Evolutionary conservation across 108 stramenopile genomes (phyloP).

Genomic region (Fragilaria radians): DNA sequence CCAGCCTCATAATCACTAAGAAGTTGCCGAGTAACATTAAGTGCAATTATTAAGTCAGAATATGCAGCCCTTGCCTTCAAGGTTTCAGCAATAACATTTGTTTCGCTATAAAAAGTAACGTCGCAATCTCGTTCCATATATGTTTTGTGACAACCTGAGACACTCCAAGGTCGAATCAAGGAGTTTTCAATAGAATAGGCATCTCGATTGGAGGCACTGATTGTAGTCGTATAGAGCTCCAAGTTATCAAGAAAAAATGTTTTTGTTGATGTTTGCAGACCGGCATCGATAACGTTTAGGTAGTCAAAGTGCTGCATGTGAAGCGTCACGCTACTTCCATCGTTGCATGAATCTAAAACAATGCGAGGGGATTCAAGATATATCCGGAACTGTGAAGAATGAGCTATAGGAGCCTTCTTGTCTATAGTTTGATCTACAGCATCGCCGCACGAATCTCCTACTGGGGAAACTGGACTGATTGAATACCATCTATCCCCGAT

Average conservation of each 20-base stretch:
- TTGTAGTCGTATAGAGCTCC: conserved; percentile 27
- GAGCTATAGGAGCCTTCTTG: background rate
- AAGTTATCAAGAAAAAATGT: conserved; percentile 35
- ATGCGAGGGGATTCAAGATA: conserved; percentile 42
- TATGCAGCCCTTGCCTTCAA: conserved; percentile 50
- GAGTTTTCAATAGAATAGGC: conserved; percentile 12
- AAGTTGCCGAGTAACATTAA: conserved; percentile 39
- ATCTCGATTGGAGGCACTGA: background rate
- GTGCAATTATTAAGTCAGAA: conserved; percentile 47
- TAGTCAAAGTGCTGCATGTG: conserved; percentile 40
- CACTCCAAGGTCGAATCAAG: conserved; percentile 39
- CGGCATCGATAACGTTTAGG: conserved; percentile 20
- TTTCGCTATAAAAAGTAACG: conserved; percentile 11
- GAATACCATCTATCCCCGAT: conserved; percentile 73
- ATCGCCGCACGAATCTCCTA: background rate
- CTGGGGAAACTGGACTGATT: conserved; percentile 14
- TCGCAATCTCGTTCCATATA: conserved; percentile 3
- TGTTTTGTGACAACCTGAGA: conserved; percentile 8
- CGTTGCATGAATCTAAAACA: conserved; percentile 22
- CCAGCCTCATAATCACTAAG: background rate
- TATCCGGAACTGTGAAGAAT: conserved; percentile 40
- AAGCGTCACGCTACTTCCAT: conserved; percentile 27
- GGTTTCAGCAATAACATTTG: conserved; percentile 28
- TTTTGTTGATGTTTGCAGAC: conserved; percentile 1
- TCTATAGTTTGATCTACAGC: background rate